A percentile compares a stretch with the other conserved stretches of the same genome.
phyloP scores from a whole-genome alignment of 768 basidiomycete species.

The Termitomyces sp. region DNA sequence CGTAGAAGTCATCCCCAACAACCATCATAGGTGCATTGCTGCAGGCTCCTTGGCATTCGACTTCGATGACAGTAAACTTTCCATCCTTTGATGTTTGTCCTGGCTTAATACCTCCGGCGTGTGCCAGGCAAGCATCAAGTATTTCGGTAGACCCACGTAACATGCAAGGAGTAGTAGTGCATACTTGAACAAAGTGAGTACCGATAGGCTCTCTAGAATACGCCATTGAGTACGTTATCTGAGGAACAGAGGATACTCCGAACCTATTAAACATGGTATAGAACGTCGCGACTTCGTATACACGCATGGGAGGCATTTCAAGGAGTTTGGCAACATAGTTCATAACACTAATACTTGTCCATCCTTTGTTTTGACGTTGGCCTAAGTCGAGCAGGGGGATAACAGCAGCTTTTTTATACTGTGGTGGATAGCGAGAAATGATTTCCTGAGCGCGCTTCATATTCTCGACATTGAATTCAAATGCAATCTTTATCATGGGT shows the following conservation, averaged over 20 bases:
- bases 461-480: conserved; percentile 80
- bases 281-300: conserved; percentile 98
- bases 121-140: conserved; percentile 73
- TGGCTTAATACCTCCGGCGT: conserved; percentile 79
- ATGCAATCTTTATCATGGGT: conserved; percentile 62
- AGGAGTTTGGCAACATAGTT: conserved; percentile 94
- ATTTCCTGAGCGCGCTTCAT: conserved; percentile 82
- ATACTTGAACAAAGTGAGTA: conserved; percentile 92
- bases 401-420: conserved; percentile 98
- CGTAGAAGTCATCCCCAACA: conserved; percentile 95
- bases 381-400: conserved; percentile 96
- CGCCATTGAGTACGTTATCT: background rate
- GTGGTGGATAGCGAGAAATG: conserved; percentile 89
- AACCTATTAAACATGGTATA: conserved; percentile 99
- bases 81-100: conserved; percentile 94
- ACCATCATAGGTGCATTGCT: conserved; percentile 98
- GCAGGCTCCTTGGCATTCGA: conserved; percentile 98
- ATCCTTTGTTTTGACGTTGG: conserved; percentile 96
- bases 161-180: conserved; percentile 99
- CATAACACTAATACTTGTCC: conserved; percentile 99
- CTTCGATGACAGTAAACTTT: conserved; percentile 96
- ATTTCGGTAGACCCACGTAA: conserved; percentile 89
- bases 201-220: conserved; percentile 82
- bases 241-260: conserved; percentile 14
- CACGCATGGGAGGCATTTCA: conserved; percentile 96